Base-by-base conservation (phyloP, 495 filamentous ascomycete species). In the Choiromyces venosus region DNA sequence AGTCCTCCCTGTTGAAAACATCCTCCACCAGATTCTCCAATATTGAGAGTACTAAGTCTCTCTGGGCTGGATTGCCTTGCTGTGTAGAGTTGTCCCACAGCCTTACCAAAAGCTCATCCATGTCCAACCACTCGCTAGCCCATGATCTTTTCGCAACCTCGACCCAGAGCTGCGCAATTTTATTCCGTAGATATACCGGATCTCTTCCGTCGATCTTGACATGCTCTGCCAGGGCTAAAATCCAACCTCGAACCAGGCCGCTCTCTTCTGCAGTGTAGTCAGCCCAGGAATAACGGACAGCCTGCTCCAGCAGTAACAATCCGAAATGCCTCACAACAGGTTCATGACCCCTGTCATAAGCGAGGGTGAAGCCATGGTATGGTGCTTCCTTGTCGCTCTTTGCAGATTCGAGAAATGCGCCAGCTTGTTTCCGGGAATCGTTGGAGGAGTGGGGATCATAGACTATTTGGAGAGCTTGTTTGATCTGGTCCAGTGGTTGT, bases 1-100 rank as follows among this genome's bases (percentile, higher is more conserved):
- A 86, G 83, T 98, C 95, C 74, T 98, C 95, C 4, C 90, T 88
- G 75, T 90, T 92, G 83, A 97, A 97, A 38, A 98, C 88, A 76
- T 97, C 96, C 76, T 98, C 96, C 4, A 94, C 96, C 65, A 98
- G 85, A n/a, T 90, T 92, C 83, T 98, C 95, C 69, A 99, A 85
- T 61, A 97, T 87, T 39, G 87, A 89, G 9, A 96, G 85, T 21
- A 97, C 93, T 0, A 87, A 80, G 70, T 86, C 83, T 46, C 80
- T 76, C 70, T 81, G 80, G 16, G 79, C 79, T 61, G 79, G 78
- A 69, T 80, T 80, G 19, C 78, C 78, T 35, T 80, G 68, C 10
- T 68, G 44, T 10, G 74, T 74, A 29, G 79, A 76, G 61, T 81
- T 81, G n/a, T 86, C 84, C 96, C 96, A 99, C 36, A 97, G 86